Conservation (phyloP, 805 yeast genomes). For the Nakazawaea wyomingensis region DNA sequence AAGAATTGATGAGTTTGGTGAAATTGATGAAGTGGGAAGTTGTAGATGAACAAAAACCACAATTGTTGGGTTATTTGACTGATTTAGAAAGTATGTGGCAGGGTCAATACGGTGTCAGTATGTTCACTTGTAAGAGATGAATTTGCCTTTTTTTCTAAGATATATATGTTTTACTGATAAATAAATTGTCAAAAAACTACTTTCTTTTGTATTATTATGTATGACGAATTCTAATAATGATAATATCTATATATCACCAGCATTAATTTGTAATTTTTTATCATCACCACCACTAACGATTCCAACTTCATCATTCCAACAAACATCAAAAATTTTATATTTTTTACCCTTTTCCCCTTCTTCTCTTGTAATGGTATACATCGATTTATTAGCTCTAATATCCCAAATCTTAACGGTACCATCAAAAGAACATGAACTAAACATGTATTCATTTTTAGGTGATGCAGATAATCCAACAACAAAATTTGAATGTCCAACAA, state of each 20-base stretch:
- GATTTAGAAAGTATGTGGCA: conserved; percentile 67
- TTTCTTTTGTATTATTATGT: too few relatives aligned
- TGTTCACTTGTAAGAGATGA: conserved; percentile 44
- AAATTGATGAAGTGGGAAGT: conserved; percentile 59
- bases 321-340: conserved; percentile 77
- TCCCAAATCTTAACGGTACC: conserved; percentile 97
- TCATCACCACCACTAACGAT: conserved; percentile 93
- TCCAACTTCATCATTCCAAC: conserved; percentile 77
- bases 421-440: conserved; percentile 92
- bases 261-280: conserved; percentile 82
- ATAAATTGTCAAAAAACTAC: too few relatives aligned
- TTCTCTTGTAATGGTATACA: conserved; percentile 80
- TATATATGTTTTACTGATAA: too few relatives aligned
- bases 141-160: too few relatives aligned
- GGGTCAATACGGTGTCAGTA: conserved; percentile 65
- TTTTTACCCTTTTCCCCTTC: conserved; percentile 29
- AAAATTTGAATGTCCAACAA: conserved; percentile 87
- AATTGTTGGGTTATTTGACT: conserved; percentile 59
- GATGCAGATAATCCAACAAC: conserved; percentile 73
- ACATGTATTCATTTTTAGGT: conserved; percentile 75
- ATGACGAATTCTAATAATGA: too few relatives aligned
- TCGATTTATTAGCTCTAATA: conserved; percentile 73
- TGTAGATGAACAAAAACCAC: conserved; percentile 26
- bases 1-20: conserved; percentile 60
- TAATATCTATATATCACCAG: conserved; percentile 14